Evolutionary conservation across 805 yeast species (phyloP).

Genomic region (Komagataella mondaviorum): DNA sequence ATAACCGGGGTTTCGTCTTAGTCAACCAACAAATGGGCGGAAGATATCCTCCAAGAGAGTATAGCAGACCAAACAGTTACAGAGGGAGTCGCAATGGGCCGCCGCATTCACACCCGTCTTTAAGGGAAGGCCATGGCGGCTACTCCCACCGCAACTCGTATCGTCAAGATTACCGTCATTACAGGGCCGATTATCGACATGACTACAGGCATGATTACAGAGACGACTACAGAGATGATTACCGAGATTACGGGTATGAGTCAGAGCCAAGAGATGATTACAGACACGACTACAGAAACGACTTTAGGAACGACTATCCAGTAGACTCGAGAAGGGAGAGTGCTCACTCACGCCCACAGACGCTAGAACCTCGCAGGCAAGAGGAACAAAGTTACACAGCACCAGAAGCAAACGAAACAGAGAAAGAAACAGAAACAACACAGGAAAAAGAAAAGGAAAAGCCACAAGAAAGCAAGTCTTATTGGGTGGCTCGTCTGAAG

Average conservation of each 20-base stretch:
- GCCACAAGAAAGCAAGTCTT: background rate
- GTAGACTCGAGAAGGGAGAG: background rate
- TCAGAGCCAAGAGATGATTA: constrained; percentile 10
- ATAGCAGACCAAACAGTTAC: background rate
- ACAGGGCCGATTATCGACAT: constrained; percentile 1
- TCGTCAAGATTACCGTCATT: background rate
- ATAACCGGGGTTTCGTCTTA: background rate
- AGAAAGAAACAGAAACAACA: background rate
- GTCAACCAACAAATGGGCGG: background rate
- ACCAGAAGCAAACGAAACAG: background rate
- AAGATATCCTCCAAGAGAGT: background rate
- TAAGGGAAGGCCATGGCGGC: background rate
- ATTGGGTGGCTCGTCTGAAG: background rate
- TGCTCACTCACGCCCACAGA: background rate
- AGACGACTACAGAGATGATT: constrained; percentile 3
- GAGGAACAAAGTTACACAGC: background rate
- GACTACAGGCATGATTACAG: constrained; percentile 2
- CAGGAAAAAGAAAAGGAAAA: background rate
- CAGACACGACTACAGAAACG: constrained; percentile 5
- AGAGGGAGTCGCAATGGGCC: background rate
- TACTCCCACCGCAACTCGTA: background rate
- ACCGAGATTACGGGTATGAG: constrained; percentile 3
- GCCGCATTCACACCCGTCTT: background rate
- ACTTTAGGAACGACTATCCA: background rate
- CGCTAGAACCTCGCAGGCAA: background rate